Evolutionary conservation across 768 basidiomycete genomes (phyloP), one percentile per base, ranked within the genome.

Genomic region (Albatrellus ellisii): DNA sequence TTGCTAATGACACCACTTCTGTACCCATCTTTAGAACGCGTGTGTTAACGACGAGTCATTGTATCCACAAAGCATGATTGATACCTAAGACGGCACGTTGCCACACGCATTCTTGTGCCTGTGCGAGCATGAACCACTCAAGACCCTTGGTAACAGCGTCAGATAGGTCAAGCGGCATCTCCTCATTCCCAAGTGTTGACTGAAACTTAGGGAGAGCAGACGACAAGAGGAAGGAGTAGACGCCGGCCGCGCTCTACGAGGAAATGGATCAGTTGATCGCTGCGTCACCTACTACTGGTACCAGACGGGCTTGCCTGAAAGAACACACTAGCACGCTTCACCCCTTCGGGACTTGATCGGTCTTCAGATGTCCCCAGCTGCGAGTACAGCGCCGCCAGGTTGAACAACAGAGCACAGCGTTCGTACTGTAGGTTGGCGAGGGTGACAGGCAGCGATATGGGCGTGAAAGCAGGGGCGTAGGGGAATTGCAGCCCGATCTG

Each of bases 61-160:
- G 44, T 31, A 47, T 25, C 32, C 17, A 22, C 17, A 32, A 14
- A 29, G 6, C 33, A 12, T 37, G 36, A 40, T 39, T 15, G 45
- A 52, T 52, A 88, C 90, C 85, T 45, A 86, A 61, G 54, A 82
- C 79, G 12, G 91, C 91, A 50, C 82, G 73, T 56, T 94, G 91
- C 92, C 92, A 98, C 31, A 79, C 88, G 55, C 88, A 94, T 62
- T 99, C 95, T 51, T 98, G 94, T 1, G 91, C 92, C 59, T 97
- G 89, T 0, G 90, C 90, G 4, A 92, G 69, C 75, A 89, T 81
- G 42, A 97, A 69, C 48, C 61, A 72, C 54, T 86, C 76, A 32
- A 95, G 55, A 21, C 75, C 68, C 36, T 64, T 66, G 18, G 86
- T 53, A 50, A 82, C 79, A 0, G 72, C 54, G 20, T 63, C 60